Percentiles rank a stretch among this genome's conserved stretches.
phyloP scores from a whole-genome alignment of 306 rosid genomes.

The Mimosa pudica region DNA sequence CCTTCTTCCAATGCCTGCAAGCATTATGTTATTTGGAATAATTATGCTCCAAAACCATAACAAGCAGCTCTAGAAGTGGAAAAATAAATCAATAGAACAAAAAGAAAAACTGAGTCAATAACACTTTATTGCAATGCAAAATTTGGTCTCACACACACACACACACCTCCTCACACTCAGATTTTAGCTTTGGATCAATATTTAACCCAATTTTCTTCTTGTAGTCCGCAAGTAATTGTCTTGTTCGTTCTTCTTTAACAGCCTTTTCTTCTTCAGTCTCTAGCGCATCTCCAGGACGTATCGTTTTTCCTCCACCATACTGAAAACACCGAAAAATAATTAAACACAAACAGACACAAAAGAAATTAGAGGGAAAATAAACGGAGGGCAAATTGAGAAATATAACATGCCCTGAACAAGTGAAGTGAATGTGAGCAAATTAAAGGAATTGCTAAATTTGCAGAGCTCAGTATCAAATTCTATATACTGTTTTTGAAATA shows the following conservation, averaged over 20 bases:
- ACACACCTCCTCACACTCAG: conserved; percentile 76
- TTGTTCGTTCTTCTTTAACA: conserved; percentile 70
- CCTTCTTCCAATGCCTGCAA: conserved; percentile 73
- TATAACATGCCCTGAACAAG: conserved; percentile 4
- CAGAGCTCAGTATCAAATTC: conserved; percentile 9
- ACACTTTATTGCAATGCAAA: not conserved
- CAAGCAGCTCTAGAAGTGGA: conserved; percentile 20
- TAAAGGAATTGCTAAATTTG: not conserved
- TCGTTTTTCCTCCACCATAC: conserved; percentile 87
- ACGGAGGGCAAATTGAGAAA: not conserved
- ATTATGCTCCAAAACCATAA: conserved; percentile 3
- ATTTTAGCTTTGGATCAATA: conserved; percentile 66
- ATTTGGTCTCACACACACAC: conserved; percentile 2
- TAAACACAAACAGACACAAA: not conserved
- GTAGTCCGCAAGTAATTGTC: conserved; percentile 72
- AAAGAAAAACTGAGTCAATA: not conserved
- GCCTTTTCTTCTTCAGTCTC: conserved; percentile 87
- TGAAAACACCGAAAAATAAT: conserved; percentile 28
- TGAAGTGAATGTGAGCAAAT: not conserved
- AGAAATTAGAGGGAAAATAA: not conserved
- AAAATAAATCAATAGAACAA: conserved; percentile 11
- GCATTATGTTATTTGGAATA: not conserved
- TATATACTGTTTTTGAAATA: conserved; percentile 83
- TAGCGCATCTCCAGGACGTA: conserved; percentile 76
- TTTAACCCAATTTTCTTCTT: conserved; percentile 58